Evolutionary conservation across 257 asterid genomes (phyloP).

Genomic region (Solanum okadae): DNA sequence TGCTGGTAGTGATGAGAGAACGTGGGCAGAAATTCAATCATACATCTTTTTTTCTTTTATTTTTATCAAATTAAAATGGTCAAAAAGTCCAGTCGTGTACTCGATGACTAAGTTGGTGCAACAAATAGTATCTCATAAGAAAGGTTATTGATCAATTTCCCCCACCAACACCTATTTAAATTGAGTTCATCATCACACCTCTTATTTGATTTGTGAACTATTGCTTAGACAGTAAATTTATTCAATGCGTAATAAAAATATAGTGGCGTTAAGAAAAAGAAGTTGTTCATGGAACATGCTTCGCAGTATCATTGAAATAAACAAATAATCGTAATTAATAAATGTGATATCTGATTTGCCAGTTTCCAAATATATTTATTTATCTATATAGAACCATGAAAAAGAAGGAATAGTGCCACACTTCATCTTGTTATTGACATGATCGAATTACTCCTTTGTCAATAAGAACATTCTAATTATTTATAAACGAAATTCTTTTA

Average conservation of each 20-base stretch:
- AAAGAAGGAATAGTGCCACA: neutral
- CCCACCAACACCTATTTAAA: too few species aligned
- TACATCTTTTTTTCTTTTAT: neutral
- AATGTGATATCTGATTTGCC: neutral
- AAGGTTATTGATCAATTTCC: neutral
- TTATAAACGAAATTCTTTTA: neutral
- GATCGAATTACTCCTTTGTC: neutral
- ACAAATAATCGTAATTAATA: neutral
- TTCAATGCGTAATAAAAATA: fast-evolving
- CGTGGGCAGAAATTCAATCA: neutral
- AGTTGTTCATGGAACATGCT: neutral
- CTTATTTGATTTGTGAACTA: neutral
- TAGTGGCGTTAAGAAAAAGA: fast-evolving
- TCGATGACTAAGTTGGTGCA: neutral
- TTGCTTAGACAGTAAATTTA: neutral
- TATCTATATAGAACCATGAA: neutral
- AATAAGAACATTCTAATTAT: neutral
- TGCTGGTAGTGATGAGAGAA: neutral
- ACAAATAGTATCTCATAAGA: too few species aligned
- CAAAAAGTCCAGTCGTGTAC: neutral
- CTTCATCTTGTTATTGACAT: neutral
- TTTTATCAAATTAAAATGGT: neutral
- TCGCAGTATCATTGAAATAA: neutral
- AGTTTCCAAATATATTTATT: neutral
- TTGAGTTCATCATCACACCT: neutral